Conservation (phyloP, 257 asterid genomes). For the Plantago ovata region DNA sequence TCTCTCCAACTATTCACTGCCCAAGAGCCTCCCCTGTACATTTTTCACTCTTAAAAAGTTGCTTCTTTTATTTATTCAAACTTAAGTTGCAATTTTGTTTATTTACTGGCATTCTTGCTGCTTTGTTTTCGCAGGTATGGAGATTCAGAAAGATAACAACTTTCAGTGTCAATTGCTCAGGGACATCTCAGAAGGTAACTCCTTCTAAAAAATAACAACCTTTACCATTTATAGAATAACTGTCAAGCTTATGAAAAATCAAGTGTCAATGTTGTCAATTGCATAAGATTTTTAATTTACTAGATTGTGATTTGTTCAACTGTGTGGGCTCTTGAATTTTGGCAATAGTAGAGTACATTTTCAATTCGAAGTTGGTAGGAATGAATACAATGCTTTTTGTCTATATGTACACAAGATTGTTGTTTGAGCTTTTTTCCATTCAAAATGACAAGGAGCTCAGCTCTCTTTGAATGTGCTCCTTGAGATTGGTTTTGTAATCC, state of each 20-base stretch:
- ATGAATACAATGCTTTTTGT: background rate
- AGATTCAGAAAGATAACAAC: conserved; percentile 28
- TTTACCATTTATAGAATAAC: background rate
- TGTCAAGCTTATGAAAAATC: background rate
- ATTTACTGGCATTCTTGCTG: background rate
- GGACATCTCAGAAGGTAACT: conserved; percentile 43
- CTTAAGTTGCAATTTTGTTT: conserved; percentile 9
- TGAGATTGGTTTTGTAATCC: too few relatives aligned
- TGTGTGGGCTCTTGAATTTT: background rate
- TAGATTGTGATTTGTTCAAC: background rate
- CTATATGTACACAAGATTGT: background rate
- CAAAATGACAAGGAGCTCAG: background rate
- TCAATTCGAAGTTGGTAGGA: background rate
- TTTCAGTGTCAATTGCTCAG: conserved; percentile 35
- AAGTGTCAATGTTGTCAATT: background rate
- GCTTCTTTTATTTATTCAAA: background rate
- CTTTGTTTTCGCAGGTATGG: conserved; percentile 33
- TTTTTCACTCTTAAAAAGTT: background rate
- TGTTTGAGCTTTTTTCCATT: too few relatives aligned
- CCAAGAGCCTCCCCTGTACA: conserved; percentile 37
- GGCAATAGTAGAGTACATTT: background rate
- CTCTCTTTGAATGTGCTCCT: background rate
- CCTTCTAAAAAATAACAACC: background rate
- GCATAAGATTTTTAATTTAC: background rate
- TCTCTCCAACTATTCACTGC: conserved; percentile 36